Evolutionary conservation across 108 stramenopile species (phyloP).

Genomic region (Pseudonitzschia multistriata): DNA sequence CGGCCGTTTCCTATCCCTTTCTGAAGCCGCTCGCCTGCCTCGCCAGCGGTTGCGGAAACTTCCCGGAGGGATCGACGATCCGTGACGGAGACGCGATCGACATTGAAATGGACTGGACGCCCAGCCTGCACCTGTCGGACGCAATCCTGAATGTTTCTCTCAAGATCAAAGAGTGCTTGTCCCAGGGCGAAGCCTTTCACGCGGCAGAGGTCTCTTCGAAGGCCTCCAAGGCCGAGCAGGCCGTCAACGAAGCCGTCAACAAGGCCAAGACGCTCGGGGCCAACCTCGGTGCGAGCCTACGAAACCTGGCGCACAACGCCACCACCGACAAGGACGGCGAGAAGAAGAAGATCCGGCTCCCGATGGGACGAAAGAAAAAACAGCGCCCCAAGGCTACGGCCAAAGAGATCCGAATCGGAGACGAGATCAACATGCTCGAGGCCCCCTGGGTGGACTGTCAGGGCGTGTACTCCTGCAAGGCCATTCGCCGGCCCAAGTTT

Average conservation of each 20-base stretch:
- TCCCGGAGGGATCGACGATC: constrained; percentile 67
- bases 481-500: constrained; percentile 77
- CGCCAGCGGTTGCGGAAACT: constrained; percentile 50
- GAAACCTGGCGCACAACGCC: constrained; percentile 14
- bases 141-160: constrained; percentile 81
- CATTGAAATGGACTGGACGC: constrained; percentile 89
- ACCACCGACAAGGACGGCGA: not conserved
- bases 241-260: constrained; percentile 40
- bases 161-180: constrained; percentile 76
- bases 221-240: constrained; percentile 17
- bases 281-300: constrained; percentile 21
- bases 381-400: constrained; percentile 17
- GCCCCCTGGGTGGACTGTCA: constrained; percentile 82
- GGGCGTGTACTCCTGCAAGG: constrained; percentile 85
- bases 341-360: constrained; percentile 3
- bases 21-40: constrained; percentile 66
- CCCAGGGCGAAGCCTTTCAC: constrained; percentile 72
- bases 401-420: constrained; percentile 67
- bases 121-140: constrained; percentile 78
- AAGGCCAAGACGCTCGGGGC: constrained; percentile 35
- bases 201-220: constrained; percentile 15
- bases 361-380: constrained; percentile 6
- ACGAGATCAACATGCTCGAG: constrained; percentile 81
- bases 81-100: constrained; percentile 59
- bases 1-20: constrained; percentile 73